Percentiles rank a stretch among this genome's conserved stretches.
Conservation (phyloP, 495 filamentous ascomycete genomes). For the Parmelia sp. region DNA sequence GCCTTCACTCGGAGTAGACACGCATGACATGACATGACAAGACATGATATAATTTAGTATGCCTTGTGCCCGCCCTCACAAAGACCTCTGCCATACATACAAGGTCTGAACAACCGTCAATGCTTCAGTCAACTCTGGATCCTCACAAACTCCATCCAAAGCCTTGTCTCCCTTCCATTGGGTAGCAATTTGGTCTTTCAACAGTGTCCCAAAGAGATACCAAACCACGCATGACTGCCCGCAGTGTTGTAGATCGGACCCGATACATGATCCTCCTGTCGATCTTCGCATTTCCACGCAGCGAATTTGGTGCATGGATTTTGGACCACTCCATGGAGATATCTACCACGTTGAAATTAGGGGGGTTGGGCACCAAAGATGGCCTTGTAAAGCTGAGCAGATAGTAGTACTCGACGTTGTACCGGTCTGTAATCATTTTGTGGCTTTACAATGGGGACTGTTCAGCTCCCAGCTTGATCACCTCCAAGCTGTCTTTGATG, state of each 20-base stretch:
- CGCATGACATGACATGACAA: no score
- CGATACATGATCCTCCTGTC: neutral
- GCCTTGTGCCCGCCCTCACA: no score
- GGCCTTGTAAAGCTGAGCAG: neutral
- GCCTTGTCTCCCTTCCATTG: conserved; percentile 1
- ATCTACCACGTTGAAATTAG: neutral
- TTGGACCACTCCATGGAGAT: neutral
- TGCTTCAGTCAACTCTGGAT: neutral
- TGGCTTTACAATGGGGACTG: neutral
- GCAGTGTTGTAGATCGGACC: conserved; percentile 7
- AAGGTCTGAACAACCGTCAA: neutral
- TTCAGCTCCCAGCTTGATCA: neutral
- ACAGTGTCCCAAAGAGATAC: neutral
- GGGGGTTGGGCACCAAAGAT: neutral
- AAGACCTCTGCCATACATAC: no score
- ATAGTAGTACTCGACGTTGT: neutral
- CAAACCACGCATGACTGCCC: neutral
- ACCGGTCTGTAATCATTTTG: neutral
- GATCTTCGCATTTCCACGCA: neutral
- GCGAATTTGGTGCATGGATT: neutral
- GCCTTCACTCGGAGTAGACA: no score
- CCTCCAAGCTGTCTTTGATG: neutral
- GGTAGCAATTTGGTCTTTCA: neutral
- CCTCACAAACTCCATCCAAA: neutral
- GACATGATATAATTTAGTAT: no score